A percentile compares a stretch with the other conserved stretches of the same genome.
These are phyloP conservation scores for Picochlorum sp. DNA, from an alignment of 139 green algal genomes.

Conservation along the genomic window DNA sequence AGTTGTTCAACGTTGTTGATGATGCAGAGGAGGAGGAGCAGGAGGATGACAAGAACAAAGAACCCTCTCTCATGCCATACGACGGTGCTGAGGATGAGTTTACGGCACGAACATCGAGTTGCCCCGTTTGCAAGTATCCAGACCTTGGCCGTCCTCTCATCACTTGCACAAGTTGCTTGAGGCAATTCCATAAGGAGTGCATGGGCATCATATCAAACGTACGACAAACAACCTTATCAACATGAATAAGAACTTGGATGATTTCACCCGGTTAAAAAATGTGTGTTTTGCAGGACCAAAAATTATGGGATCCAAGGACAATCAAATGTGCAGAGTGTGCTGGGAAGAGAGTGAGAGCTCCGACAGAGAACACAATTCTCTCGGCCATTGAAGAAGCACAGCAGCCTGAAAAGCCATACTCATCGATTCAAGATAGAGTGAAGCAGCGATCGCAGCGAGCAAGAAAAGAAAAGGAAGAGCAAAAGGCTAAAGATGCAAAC, in stretches of 20 bases:
- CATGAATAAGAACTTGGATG: neutral
- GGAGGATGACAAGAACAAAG: neutral
- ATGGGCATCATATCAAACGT: conserved; percentile 30
- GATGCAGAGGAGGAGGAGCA: conserved; percentile 6
- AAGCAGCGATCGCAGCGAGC: neutral
- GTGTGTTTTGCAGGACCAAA: conserved; percentile 1
- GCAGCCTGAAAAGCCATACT: neutral
- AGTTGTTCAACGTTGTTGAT: neutral
- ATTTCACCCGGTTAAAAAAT: neutral
- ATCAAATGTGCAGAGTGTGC: conserved; percentile 7
- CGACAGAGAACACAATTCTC: conserved; percentile 22
- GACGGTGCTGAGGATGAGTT: neutral
- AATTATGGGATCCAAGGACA: neutral
- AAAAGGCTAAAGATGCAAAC: neutral
- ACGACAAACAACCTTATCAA: neutral
- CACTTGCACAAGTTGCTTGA: conserved; percentile 36
- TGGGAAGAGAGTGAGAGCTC: conserved; percentile 27
- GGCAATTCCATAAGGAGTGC: conserved; percentile 41
- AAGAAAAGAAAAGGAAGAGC: conserved; percentile 8
- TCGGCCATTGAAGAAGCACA: conserved; percentile 16
- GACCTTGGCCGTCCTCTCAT: conserved; percentile 29
- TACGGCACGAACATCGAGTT: conserved; percentile 6
- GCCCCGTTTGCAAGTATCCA: conserved; percentile 32
- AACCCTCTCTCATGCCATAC: neutral
- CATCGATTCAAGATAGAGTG: neutral